Conservation (phyloP, 1,139 yeast species). For the Geotrichum citri-aurantii region DNA sequence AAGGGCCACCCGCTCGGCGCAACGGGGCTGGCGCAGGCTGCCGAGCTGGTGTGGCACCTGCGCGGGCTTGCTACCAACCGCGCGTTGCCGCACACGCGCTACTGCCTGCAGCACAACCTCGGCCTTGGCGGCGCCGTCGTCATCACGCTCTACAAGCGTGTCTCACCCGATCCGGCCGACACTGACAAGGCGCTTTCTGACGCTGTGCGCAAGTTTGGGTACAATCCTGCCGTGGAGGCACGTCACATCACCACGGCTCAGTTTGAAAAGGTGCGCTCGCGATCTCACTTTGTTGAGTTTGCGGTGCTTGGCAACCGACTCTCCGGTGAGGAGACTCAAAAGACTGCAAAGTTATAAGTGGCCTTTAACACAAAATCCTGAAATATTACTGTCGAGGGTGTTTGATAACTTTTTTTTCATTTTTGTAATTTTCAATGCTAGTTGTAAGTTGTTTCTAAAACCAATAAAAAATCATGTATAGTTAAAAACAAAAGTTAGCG, state of each 20-base stretch:
- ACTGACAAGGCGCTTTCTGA: conserved; percentile 6
- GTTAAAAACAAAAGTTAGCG: too few species aligned
- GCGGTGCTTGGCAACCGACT: conserved; percentile 17
- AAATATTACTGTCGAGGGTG: too few species aligned
- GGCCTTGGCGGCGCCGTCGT: conserved; percentile 32
- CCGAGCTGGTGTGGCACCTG: conserved; percentile 32
- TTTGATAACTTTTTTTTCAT: too few species aligned
- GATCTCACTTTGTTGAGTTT: conserved; percentile 7
- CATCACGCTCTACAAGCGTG: conserved; percentile 27
- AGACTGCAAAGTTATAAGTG: not conserved
- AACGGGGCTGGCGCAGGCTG: conserved; percentile 33
- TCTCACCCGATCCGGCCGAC: conserved; percentile 24
- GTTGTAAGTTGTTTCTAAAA: too few species aligned
- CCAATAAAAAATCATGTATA: too few species aligned
- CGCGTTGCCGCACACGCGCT: conserved; percentile 25
- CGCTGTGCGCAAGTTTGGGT: conserved; percentile 26
- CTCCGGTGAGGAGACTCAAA: conserved; percentile 2
- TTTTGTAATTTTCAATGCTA: too few species aligned
- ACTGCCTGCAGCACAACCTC: conserved; percentile 31
- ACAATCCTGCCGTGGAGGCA: conserved; percentile 32
- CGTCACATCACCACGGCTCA: conserved; percentile 24
- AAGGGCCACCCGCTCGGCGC: conserved; percentile 35
- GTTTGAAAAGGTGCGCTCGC: conserved; percentile 12
- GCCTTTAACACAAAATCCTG: too few species aligned
- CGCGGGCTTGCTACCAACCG: conserved; percentile 34